A percentile compares a stretch with the other conserved stretches of the same genome.
Evolutionary conservation across 73 alveolate genomes (phyloP).

Genomic region (Stentor coeruleus): DNA sequence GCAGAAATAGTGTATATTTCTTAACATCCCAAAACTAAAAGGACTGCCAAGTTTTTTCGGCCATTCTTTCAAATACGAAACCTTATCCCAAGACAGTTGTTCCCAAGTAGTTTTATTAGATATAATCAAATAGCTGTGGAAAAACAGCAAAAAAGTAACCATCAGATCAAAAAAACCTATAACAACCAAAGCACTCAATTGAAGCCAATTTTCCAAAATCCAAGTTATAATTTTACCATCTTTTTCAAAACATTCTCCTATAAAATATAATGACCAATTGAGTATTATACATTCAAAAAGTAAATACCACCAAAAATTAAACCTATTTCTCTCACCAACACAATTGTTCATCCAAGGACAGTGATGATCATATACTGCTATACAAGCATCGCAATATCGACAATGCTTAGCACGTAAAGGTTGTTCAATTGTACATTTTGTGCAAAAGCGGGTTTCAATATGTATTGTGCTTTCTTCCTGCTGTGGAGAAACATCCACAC

Average conservation of each 20-base stretch:
- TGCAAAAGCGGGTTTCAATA: slow-evolving; percentile 51
- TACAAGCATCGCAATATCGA: slow-evolving; percentile 50
- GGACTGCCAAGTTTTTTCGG: slow-evolving; percentile 47
- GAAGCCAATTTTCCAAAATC: too few relatives aligned
- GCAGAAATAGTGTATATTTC: slow-evolving; percentile 27
- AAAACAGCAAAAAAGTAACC: slow-evolving; percentile 16
- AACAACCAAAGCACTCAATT: not conserved
- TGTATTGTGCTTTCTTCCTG: not conserved
- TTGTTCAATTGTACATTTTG: slow-evolving; percentile 61
- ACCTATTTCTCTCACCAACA: slow-evolving; percentile 50
- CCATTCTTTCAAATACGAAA: slow-evolving; percentile 49
- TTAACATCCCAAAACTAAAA: slow-evolving; percentile 32
- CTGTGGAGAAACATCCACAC: not conserved
- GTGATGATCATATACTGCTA: slow-evolving; percentile 67
- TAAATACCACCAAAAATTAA: slow-evolving; percentile 24
- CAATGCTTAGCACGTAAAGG: slow-evolving; percentile 62
- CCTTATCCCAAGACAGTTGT: slow-evolving; percentile 37
- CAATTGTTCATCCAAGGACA: slow-evolving; percentile 69
- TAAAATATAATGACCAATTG: not conserved
- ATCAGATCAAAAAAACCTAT: not conserved
- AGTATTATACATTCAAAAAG: slow-evolving; percentile 13
- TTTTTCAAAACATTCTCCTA: not conserved
- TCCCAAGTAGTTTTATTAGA: slow-evolving; percentile 40
- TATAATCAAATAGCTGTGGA: slow-evolving; percentile 1
- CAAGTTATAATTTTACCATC: too few relatives aligned